Evolutionary conservation across 2,329 filamentous ascomycete genomes (phyloP).

Genomic region (Hymenotorrendiella dingleyae): DNA sequence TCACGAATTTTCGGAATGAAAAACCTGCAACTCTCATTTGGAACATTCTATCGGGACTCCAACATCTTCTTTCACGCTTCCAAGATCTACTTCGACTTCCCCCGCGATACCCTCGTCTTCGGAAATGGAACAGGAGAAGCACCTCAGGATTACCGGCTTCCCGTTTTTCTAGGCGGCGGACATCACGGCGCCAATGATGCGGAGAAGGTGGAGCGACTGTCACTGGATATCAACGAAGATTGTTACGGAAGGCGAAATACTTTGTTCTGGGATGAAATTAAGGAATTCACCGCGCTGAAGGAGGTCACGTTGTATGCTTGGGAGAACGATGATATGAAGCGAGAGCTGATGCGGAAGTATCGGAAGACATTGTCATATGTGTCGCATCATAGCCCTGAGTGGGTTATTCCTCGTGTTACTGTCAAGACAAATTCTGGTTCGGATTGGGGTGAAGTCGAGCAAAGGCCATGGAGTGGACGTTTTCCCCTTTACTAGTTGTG

Average conservation of each 20-base stretch:
- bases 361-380: background rate
- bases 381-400: background rate
- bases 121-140: conserved; percentile 1
- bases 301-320: conserved; percentile 14
- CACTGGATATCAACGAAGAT: conserved; percentile 13
- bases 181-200: conserved; percentile 11
- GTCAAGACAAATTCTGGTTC: background rate
- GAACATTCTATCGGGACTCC: no score
- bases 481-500: no score
- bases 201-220: conserved; percentile 16
- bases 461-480: no score
- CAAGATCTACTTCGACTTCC: conserved; percentile 21
- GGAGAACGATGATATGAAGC: conserved; percentile 7
- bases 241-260: conserved; percentile 14
- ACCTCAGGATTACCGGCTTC: conserved; percentile 9
- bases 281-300: conserved; percentile 11
- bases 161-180: conserved; percentile 16
- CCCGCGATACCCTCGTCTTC: conserved; percentile 14
- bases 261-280: conserved; percentile 19
- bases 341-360: no score
- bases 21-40: conserved; percentile 12
- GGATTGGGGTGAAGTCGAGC: no score
- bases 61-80: conserved; percentile 5
- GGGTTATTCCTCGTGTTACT: background rate
- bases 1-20: conserved; percentile 16